Percentiles rank a stretch among this genome's conserved stretches.
Conservation (phyloP, 2,329 filamentous ascomycete genomes). For the Fusarium chlamydosporum region DNA sequence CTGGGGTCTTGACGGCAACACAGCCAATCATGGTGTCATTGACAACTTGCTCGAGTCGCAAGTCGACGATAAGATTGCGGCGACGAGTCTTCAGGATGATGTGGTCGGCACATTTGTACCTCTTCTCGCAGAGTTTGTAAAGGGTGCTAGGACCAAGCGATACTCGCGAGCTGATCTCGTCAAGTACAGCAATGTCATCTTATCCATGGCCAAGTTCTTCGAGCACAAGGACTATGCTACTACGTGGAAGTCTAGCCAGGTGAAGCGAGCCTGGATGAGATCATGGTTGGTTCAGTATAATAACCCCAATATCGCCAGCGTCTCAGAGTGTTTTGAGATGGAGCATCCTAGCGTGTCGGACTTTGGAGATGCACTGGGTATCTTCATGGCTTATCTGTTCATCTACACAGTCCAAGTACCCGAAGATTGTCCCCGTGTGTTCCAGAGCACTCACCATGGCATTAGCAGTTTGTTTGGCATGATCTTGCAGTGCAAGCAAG, state of each 20-base stretch:
- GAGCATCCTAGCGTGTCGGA: conserved; percentile 37
- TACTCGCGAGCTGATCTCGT: conserved; percentile 32
- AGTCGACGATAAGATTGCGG: conserved; percentile 39
- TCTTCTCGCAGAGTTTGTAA: conserved; percentile 39
- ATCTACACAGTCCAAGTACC: conserved; percentile 39
- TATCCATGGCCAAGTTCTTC: conserved; percentile 43
- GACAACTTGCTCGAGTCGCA: conserved; percentile 38
- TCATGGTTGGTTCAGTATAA: conserved; percentile 35
- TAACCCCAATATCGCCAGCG: conserved; percentile 32
- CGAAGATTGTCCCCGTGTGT: conserved; percentile 35
- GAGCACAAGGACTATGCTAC: conserved; percentile 37
- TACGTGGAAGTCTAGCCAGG: conserved; percentile 33
- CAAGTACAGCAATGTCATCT: conserved; percentile 37
- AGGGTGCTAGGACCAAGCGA: conserved; percentile 36
- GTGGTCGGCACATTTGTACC: conserved; percentile 30
- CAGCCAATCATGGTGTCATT: conserved; percentile 40
- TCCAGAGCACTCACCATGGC: conserved; percentile 44
- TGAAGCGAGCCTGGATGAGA: conserved; percentile 23
- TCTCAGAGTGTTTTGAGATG: conserved; percentile 35
- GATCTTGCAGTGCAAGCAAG: conserved; percentile 36
- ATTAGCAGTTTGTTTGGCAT: conserved; percentile 42
- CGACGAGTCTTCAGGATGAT: conserved; percentile 28
- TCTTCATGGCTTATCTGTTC: conserved; percentile 39
- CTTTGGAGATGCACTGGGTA: conserved; percentile 31
- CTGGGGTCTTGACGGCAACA: conserved; percentile 41